Evolutionary conservation across 768 basidiomycete genomes (phyloP), one percentile per base, ranked within the genome.

Genomic region (Cystobasidium onofrii): DNA sequence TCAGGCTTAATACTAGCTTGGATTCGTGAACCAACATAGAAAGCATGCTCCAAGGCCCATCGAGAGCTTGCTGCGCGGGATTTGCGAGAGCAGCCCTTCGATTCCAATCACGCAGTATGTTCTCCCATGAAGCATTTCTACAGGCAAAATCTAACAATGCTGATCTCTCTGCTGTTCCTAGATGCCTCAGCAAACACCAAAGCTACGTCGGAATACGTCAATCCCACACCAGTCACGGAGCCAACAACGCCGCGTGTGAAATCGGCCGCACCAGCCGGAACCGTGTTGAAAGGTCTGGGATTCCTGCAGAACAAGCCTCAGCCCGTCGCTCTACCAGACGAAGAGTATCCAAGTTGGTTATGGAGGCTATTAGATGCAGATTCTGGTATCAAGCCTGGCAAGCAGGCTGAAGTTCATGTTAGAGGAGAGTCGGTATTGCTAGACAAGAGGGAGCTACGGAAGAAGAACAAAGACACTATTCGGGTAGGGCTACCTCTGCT

Each of bases 281-380:
- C 82, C 23, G 77, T 78, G 23, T 75, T 83, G 52, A 80, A 79
- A n/a, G 80, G 80, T 34, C 77, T 83, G 20, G 76, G 79, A 15
- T 79, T 81, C 66, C 77, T 81, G 65, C 82, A 82, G 76, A 81
- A 82, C 76, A 77, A 79, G 31, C 75, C 80, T 1, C 81, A 81
- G 71, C 81, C 82, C 20, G 75, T 82, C 66, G 81, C 82, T 9
- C 72, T 81, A 25, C 78, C 79, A 15, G 81, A 82, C 67, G 76
- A 79, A 23, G 79, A 82, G 57, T 83, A 83, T 75, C 82, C 82
- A 12, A 57, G 76, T 2, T 83, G 82, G 82, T 66, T 83, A 25
- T 83, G 81, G 81, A 79, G 76, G 0, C 36, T 76, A 10, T 27
- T 71, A 6, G 69, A 71, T 39, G 34, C 25, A 31, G 55, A 36